These are phyloP conservation scores for Meyerozyma sp. DNA, from an alignment of 1,139 yeast species.

Conservation along the genomic window DNA sequence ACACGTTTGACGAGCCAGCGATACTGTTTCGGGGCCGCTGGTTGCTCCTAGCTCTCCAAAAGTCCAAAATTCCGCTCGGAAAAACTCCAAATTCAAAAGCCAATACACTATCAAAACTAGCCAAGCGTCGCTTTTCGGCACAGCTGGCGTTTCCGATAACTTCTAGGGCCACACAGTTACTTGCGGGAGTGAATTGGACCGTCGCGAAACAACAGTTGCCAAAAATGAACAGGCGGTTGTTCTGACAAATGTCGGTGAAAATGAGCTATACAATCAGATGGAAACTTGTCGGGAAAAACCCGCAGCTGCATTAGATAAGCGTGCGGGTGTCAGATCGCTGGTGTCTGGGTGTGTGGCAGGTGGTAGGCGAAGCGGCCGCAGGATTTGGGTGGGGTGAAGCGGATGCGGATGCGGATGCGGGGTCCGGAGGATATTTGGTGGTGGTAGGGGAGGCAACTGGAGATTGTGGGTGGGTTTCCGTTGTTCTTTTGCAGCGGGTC, in stretches of 20 bases:
- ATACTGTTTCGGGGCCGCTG: too few species aligned
- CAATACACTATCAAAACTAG: too few species aligned
- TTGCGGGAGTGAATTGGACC: neutral
- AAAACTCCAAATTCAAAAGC: too few species aligned
- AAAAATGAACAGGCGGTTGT: neutral
- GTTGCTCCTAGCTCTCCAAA: too few species aligned
- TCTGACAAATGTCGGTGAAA: neutral
- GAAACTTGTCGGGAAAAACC: constrained; percentile 1
- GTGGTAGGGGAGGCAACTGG: too few species aligned
- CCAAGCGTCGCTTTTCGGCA: too few species aligned
- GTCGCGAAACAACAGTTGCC: neutral
- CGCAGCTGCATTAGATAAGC: constrained; percentile 1
- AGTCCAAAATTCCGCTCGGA: too few species aligned
- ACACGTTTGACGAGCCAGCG: neutral
- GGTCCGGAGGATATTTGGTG: too few species aligned
- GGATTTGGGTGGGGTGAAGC: neutral
- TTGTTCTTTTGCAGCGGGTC: neutral
- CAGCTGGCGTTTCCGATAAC: too few species aligned
- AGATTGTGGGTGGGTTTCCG: neutral
- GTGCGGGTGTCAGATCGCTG: neutral
- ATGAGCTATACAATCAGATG: neutral
- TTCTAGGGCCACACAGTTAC: neutral
- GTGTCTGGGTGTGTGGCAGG: neutral
- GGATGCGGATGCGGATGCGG: too few species aligned
- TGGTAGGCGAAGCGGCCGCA: neutral